Evolutionary conservation across 2,329 filamentous ascomycete genomes (phyloP), one percentile per base, ranked within the genome.

Genomic region (Microsporum canis): DNA sequence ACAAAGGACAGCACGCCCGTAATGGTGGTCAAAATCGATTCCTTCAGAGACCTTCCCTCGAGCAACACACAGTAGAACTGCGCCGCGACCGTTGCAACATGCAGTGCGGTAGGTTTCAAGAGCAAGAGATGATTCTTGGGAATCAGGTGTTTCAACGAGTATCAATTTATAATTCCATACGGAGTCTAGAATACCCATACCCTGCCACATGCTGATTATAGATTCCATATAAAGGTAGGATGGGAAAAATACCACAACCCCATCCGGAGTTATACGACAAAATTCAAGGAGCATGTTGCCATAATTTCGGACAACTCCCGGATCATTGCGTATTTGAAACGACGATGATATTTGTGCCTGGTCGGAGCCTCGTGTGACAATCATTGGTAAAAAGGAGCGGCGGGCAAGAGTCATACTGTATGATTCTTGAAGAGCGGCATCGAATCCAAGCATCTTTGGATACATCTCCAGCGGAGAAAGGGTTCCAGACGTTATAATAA

Each of bases 111-210:
- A 99, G 0, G 94, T 97, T 75, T 99, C 94, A 5, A 99, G 80
- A 0, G 94, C 94, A 5, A 99, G 81, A 0, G 91, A 95, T 0
- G 94, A 99, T 76, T 99, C 94, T 75, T 99, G 94, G 0, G 91
- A 90, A 72, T 99, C 94, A 0, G 94, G 94, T 0, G 95, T 99
- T 78, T 99, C 94, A 63, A 99, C 94, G 5, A 99, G 82, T 66
- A 99, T 96, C 66, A 99, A 82, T 73, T 99, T 99, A 79, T 96
- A 96, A 74, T 96, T 96, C 94, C 94, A 99, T 36, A 99, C 91
- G 71, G 94, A 88, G 75, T 99, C 94, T 39, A 99, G 79, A 65
- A 97, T 96, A 31, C 91, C 91, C 91, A 97, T 97, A 60, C 90
- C 91, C 73, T 99, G 94, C 94, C 94, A 99, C 85, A 96, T 96